Evolutionary conservation across 1,139 yeast genomes (phyloP), one percentile per base, ranked within the genome.

Genomic region (Spathaspora jeffriesii): DNA sequence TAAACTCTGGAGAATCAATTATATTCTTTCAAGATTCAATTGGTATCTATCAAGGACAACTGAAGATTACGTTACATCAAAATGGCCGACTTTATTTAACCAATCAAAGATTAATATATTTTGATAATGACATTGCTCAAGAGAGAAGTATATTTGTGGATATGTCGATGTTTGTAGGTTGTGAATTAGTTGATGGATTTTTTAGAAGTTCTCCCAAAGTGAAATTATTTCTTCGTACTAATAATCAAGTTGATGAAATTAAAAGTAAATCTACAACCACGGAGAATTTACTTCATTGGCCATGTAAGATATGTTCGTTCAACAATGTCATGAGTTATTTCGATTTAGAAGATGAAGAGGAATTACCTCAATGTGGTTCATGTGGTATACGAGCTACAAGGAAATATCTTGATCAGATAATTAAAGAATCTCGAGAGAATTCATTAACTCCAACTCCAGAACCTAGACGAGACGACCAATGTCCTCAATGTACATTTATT

Each of bases 401-500:
- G 42, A 47, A 53, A 20, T 50, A 56, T 55, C 18, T 47, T 39
- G 38, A 46, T 43, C 48, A 47, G 43, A 38, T 40, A 22, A 32
- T 43, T 25, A 40, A 39, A 18, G 25, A 38, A 23, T 18, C 14
- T 42, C 11, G 15, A 40, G 37, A 43, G 18, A 30, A 27, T 15
- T 46, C 48, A 5, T 40, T 47, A 13, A 28, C 45, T 40, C 44
- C 44, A 5, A 31, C 45, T 1, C 48, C 50, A 2, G 46, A 45
- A 27, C 47, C 47, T 11, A 13, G 36, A 43, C 63, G 73, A 76
- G 74, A 79, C 47, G 71, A 76, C 39, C 75, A 76, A 43, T 93
- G 99, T 55, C 84, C 91, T 0, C 74, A 78, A 41, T 93, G 98
- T 59, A 93, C 98, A 0, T 93, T 92, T 59, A 70, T 81, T 14